Evolutionary conservation across 2,329 filamentous ascomycete genomes (phyloP), one percentile per base, ranked within the genome.

Genomic region (Ophiostoma ips): DNA sequence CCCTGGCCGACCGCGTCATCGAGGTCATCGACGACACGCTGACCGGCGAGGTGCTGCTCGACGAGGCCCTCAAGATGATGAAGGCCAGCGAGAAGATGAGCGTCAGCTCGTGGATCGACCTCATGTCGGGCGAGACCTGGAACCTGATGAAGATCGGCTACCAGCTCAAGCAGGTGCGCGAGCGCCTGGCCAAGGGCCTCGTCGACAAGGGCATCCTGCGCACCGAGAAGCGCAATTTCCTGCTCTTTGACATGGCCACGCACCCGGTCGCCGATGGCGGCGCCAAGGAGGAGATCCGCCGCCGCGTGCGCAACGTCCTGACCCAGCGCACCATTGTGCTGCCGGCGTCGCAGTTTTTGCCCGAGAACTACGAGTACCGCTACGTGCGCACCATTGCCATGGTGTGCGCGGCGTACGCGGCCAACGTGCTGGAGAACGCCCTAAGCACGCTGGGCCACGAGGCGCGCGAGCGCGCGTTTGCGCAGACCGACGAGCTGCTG

Each of bases 61-160:
- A 98, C 68, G 92, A 98, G 72, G 87, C 92, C 53, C 73, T 98
- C 63, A 98, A 98, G 75, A 94, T 98, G 89, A 98, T 98, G 90
- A 98, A 98, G 76, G 83, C 86, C 59, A 95, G 88, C 68, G 92
- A 98, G 73, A 95, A 95, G 77, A 96, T 98, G 92, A 96, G 92
- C 68, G 92, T 98, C 58, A 92, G 87, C 72, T 87, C 87, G 43
- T 98, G 92, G 92, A 96, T 98, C 66, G 92, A 98, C 67, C 73
- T 98, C 58, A 90, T 98, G 88, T 95, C 89, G 67, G 92, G 92
- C 65, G 92, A 98, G 69, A 98, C 92, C 50, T 98, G 92, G 92
- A 98, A 98, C 65, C 72, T 98, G 57, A 96, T 98, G 92, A 98
- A 98, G 75, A 98, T 98, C 61, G 92, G 92, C 65, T 98, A 98